A percentile compares a stretch with the other conserved stretches of the same genome.
phyloP scores from a whole-genome alignment of 768 basidiomycete genomes.

The Suillus bovinus region DNA sequence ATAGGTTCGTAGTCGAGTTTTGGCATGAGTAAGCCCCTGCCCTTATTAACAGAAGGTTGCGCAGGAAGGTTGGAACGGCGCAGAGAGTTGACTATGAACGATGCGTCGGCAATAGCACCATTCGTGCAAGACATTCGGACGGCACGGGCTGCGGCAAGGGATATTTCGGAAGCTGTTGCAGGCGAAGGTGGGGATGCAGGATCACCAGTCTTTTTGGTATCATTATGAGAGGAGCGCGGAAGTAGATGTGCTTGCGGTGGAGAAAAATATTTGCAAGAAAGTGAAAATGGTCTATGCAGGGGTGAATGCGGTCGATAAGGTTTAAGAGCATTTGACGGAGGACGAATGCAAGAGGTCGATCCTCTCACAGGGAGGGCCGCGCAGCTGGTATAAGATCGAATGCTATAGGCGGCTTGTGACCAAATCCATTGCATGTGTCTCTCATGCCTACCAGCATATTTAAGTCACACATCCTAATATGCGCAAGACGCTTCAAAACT shows the following conservation, averaged over 20 bases:
- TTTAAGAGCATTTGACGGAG: neutral
- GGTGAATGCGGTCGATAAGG: constrained; percentile 4
- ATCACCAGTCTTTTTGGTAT: neutral
- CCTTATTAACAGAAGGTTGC: constrained; percentile 4
- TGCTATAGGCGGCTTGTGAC: constrained; percentile 51
- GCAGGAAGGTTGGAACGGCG: constrained; percentile 36
- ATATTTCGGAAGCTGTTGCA: constrained; percentile 8
- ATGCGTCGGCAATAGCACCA: constrained; percentile 50
- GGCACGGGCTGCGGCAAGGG: constrained; percentile 47
- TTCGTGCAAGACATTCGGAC: constrained; percentile 46
- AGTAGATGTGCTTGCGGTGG: constrained; percentile 12
- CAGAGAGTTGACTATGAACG: constrained; percentile 59
- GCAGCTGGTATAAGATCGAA: constrained; percentile 23
- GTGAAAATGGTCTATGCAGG: constrained; percentile 12
- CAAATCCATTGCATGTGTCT: constrained; percentile 73
- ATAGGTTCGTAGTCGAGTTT: constrained; percentile 41
- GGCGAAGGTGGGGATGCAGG: neutral
- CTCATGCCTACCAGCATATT: constrained; percentile 47
- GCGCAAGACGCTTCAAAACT: neutral
- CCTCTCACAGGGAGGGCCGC: neutral
- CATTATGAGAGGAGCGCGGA: neutral
- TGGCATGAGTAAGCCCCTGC: constrained; percentile 26
- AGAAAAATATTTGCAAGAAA: constrained; percentile 5
- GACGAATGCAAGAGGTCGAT: constrained; percentile 1
- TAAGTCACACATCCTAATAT: constrained; percentile 4